These are phyloP conservation scores for Crithidia bombi DNA, from an alignment of 208 protist species.

Conservation along the genomic window DNA sequence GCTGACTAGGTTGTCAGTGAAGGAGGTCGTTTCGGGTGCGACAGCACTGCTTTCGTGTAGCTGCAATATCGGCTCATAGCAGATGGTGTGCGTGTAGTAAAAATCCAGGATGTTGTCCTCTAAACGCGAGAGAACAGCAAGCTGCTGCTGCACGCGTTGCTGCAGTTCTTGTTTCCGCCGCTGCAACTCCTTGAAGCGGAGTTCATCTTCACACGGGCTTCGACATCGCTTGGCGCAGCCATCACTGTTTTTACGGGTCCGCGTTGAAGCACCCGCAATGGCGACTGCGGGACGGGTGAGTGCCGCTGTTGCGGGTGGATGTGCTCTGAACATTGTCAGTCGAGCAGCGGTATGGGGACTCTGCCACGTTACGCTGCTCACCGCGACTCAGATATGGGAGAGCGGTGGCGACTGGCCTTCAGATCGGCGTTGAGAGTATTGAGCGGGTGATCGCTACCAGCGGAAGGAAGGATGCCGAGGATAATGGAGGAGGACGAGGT, in stretches of 20 bases:
- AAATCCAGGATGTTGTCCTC: conserved; percentile 60
- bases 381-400: background rate
- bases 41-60: background rate
- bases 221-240: conserved; percentile 18
- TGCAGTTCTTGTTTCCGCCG: conserved; percentile 14
- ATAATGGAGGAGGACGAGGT: no score
- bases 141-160: conserved; percentile 3
- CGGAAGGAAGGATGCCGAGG: no score
- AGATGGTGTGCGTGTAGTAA: conserved; percentile 61
- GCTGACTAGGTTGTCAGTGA: background rate
- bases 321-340: conserved; percentile 14
- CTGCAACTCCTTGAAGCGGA: conserved; percentile 24
- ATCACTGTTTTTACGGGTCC: conserved; percentile 3
- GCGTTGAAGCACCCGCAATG: background rate
- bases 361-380: background rate
- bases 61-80: conserved; percentile 35
- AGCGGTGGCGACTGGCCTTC: background rate
- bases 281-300: background rate
- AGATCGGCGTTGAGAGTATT: no score
- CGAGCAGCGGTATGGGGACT: background rate
- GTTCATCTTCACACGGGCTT: conserved; percentile 38
- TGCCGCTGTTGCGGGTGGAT: background rate
- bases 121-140: conserved; percentile 13
- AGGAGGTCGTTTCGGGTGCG: background rate
- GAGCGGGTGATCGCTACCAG: no score